Percentiles rank a stretch among this genome's conserved stretches.
These are phyloP conservation scores for Polytolypa hystricis DNA, from an alignment of 2,329 filamentous ascomycete genomes.

Conservation along the genomic window DNA sequence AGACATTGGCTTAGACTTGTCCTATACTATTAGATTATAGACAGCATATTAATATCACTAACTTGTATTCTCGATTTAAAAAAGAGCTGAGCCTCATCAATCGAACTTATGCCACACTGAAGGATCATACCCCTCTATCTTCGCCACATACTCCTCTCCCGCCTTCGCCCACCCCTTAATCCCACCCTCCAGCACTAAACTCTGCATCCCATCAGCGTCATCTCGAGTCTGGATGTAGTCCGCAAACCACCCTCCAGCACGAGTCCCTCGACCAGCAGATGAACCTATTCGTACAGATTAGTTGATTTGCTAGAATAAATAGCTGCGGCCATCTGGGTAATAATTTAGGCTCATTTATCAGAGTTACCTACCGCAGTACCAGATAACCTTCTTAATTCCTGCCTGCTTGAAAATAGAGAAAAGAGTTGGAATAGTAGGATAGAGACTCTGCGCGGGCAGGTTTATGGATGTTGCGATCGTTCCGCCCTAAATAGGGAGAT, in stretches of 20 bases:
- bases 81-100: no score
- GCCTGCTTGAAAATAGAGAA: conserved; percentile 22
- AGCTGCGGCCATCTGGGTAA: no score
- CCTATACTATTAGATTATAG: no score
- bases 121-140: conserved; percentile 40
- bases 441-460: conserved; percentile 31
- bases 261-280: conserved; percentile 42
- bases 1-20: no score
- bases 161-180: conserved; percentile 45
- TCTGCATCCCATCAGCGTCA: conserved; percentile 33
- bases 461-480: conserved; percentile 48
- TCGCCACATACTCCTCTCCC: conserved; percentile 37
- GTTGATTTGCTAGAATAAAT: no score
- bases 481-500: conserved; percentile 42
- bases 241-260: conserved; percentile 46
- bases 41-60: no score
- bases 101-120: conserved; percentile 24
- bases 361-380: conserved; percentile 31
- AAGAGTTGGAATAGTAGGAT: conserved; percentile 25
- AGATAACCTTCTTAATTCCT: conserved; percentile 25
- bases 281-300: conserved; percentile 40
- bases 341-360: no score
- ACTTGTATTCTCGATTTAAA: no score
- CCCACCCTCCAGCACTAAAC: conserved; percentile 40
- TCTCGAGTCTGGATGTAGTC: conserved; percentile 38